Conservation (phyloP, 345 rosid genomes). For the Limnanthes douglasii region DNA sequence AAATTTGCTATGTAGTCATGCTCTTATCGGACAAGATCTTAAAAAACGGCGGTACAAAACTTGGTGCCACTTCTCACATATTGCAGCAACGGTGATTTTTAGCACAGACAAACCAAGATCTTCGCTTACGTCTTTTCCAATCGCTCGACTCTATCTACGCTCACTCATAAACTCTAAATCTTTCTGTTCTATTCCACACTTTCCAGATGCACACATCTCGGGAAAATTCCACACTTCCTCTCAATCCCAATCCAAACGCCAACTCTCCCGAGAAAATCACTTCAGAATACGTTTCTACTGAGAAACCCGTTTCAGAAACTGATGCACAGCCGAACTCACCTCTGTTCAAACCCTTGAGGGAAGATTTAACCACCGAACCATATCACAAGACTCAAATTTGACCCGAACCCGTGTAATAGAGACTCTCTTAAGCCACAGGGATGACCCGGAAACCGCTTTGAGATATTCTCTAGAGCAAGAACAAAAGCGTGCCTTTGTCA, state of each 20-base stretch:
- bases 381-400: constrained; percentile 3
- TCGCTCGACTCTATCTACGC: constrained; percentile 9
- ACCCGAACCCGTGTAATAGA: constrained; percentile 15
- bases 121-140: constrained; percentile 12
- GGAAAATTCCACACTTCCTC: constrained; percentile 4
- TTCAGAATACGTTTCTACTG: constrained; percentile 1
- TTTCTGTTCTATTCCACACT: constrained; percentile 25
- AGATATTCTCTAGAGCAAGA: constrained; percentile 20
- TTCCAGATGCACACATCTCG: constrained; percentile 5
- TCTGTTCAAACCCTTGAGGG: constrained; percentile 1
- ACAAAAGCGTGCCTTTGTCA: constrained; percentile 18
- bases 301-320: not conserved
- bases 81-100: too few relatives aligned
- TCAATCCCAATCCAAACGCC: constrained; percentile 7
- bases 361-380: not conserved
- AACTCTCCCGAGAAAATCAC: constrained; percentile 6
- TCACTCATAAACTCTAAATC: constrained; percentile 10
- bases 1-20: too few relatives aligned
- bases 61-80: too few relatives aligned
- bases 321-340: constrained; percentile 2
- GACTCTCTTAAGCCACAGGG: constrained; percentile 25
- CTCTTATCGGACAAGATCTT: too few relatives aligned
- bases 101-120: constrained; percentile 15
- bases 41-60: too few relatives aligned
- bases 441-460: constrained; percentile 29